Conservation (phyloP, 805 yeast genomes). For the Nakazawaea laoshanensis region DNA sequence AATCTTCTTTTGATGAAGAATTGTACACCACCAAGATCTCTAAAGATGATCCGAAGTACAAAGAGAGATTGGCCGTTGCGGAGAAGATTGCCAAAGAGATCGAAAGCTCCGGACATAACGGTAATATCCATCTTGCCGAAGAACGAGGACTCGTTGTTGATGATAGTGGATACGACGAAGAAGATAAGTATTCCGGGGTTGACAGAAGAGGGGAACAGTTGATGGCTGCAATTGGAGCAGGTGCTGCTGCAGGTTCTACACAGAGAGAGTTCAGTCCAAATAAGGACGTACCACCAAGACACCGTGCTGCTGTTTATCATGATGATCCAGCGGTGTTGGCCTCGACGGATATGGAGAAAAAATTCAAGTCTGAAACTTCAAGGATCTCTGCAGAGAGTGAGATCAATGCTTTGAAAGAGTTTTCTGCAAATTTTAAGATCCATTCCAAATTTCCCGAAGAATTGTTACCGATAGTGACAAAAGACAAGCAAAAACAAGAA, state of each 20-base stretch:
- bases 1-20: conserved; percentile 76
- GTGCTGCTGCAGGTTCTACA: conserved; percentile 2
- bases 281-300: conserved; percentile 49
- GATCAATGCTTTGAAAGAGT: conserved; percentile 63
- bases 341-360: conserved; percentile 29
- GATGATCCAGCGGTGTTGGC: conserved; percentile 64
- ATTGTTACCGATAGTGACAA: conserved; percentile 59
- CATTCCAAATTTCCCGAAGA: conserved; percentile 42
- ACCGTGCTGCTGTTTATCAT: conserved; percentile 40
- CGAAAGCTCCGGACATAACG: conserved; percentile 52
- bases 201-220: conserved; percentile 48
- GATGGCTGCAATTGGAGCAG: conserved; percentile 33
- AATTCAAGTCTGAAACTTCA: conserved; percentile 25
- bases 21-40: conserved; percentile 76
- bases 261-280: conserved; percentile 19
- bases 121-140: conserved; percentile 80
- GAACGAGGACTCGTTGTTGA: conserved; percentile 77
- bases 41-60: conserved; percentile 65
- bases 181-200: conserved; percentile 93
- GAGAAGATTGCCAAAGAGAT: conserved; percentile 78
- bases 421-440: conserved; percentile 74
- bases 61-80: conserved; percentile 58
- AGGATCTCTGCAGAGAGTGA: conserved; percentile 49
- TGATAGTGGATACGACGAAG: conserved; percentile 89
- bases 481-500: conserved; percentile 58